Base-by-base conservation (phyloP, 306 rosid genomes). In the Pyrus pyrifolia region DNA sequence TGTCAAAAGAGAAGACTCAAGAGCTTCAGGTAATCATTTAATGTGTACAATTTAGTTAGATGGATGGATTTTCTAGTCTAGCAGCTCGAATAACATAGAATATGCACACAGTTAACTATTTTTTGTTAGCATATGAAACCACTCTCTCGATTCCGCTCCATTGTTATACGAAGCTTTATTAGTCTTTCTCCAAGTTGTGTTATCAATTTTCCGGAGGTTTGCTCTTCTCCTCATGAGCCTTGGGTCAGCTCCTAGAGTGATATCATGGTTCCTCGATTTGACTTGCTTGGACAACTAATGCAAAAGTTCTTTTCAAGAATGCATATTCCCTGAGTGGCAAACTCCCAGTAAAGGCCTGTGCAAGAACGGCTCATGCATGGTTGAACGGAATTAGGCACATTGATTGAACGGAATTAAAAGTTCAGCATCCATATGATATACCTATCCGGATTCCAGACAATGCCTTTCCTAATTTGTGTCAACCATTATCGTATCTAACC, bases 1-100 rank as follows among this genome's bases (percentile, higher is more conserved):
- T 92, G 80, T 91, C 87, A 1, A 87, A 87, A 71, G 92, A 90
- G 73, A 90, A 89, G 85, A 87, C 88, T 8, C 89, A 92, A 81
- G 90, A 89, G 81, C 68, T 88, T 46, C 90, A 90, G 97, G 99
- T 95, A 87, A 73, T 76, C 72, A 73, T 72, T 61, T 75, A 70
- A 60, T 42, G 29, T 67, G 49, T 74, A 59, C 62, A 72, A 21
- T 73, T 79, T 21, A 40, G 66, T 58, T 59, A 11, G 45, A 59
- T 21, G 7, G 67, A 61, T 59, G 31, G 11, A 59, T 5, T 11
- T 22, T 59, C 8, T 59, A 11, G 17, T 59, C 30, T 22, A 58
- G 13, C 18, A 51, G 5, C 55, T 51, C 21, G 1, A 51, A 51
- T 51, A 15, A 49, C 55, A 49, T 18, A 49, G 55, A 15, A 49